Evolutionary conservation across 192 early-diverging fungal species (phyloP).

Genomic region (Umbelopsis vinacea): DNA sequence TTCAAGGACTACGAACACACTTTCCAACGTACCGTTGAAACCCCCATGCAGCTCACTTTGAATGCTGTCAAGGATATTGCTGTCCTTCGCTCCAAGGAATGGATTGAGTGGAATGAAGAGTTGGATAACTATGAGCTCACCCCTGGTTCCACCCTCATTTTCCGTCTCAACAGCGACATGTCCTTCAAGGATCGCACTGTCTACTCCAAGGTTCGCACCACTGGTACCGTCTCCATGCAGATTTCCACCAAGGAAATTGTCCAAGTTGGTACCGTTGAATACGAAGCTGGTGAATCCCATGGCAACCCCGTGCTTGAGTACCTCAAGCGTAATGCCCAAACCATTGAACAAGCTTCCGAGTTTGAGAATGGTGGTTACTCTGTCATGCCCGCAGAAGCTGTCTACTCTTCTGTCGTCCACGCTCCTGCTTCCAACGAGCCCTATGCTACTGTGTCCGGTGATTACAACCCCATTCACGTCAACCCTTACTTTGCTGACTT

Average conservation of each 20-base stretch:
- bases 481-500: slow-evolving; percentile 94
- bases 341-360: slow-evolving; percentile 87
- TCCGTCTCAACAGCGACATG: slow-evolving; percentile 74
- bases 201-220: slow-evolving; percentile 76
- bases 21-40: slow-evolving; percentile 84
- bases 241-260: slow-evolving; percentile 83
- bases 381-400: slow-evolving; percentile 84
- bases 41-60: slow-evolving; percentile 75
- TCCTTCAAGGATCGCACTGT: slow-evolving; percentile 60
- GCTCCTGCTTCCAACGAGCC: slow-evolving; percentile 85
- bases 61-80: slow-evolving; percentile 83
- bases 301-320: slow-evolving; percentile 93
- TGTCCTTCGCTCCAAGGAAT: slow-evolving; percentile 88
- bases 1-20: slow-evolving; percentile 90
- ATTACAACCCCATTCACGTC: slow-evolving; percentile 96
- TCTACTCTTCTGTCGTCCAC: slow-evolving; percentile 85
- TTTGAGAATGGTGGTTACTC: slow-evolving; percentile 93
- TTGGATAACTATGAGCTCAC: slow-evolving; percentile 62
- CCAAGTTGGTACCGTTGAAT: slow-evolving; percentile 81
- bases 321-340: slow-evolving; percentile 81
- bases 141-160: slow-evolving; percentile 70
- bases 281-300: slow-evolving; percentile 71
- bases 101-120: slow-evolving; percentile 77
- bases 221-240: slow-evolving; percentile 75
- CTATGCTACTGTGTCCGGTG: slow-evolving; percentile 87